phyloP scores from a whole-genome alignment of 2,329 filamentous ascomycete genomes.

The Raffaelea ambrosiae region DNA sequence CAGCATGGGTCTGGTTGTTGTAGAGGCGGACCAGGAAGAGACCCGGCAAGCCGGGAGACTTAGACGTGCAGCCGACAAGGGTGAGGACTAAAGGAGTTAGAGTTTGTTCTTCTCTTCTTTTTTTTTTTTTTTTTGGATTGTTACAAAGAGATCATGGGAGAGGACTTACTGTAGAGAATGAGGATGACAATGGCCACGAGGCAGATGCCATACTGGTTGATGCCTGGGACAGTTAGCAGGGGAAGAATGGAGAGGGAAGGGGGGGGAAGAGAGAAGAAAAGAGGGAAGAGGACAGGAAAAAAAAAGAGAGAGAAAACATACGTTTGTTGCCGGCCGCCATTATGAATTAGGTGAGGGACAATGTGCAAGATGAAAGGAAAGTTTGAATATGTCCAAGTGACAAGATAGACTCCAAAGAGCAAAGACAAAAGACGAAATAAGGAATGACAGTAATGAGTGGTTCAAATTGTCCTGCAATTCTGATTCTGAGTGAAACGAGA shows the following conservation, averaged over 20 bases:
- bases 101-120: no score
- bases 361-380: no score
- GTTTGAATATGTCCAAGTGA: no score
- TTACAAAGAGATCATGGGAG: not conserved
- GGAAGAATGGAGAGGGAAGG: not conserved
- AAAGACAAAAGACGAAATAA: not conserved
- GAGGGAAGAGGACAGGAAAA: not conserved
- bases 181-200: constrained; percentile 2
- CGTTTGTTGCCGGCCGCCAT: not conserved
- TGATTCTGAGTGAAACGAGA: not conserved
- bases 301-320: not conserved
- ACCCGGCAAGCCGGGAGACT: constrained; percentile 14
- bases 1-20: constrained; percentile 10
- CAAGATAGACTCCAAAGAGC: no score
- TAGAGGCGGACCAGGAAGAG: constrained; percentile 13
- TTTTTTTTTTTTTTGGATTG: not conserved
- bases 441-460: not conserved
- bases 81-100: constrained; percentile 13
- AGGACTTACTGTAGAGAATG: constrained; percentile 6
- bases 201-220: constrained; percentile 6
- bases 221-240: not conserved
- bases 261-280: not conserved
- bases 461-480: not conserved
- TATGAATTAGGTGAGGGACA: not conserved
- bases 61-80: constrained; percentile 15